Base-by-base conservation (phyloP, 1,284 basidiomycete genomes). In the Puccinia triticina region DNA sequence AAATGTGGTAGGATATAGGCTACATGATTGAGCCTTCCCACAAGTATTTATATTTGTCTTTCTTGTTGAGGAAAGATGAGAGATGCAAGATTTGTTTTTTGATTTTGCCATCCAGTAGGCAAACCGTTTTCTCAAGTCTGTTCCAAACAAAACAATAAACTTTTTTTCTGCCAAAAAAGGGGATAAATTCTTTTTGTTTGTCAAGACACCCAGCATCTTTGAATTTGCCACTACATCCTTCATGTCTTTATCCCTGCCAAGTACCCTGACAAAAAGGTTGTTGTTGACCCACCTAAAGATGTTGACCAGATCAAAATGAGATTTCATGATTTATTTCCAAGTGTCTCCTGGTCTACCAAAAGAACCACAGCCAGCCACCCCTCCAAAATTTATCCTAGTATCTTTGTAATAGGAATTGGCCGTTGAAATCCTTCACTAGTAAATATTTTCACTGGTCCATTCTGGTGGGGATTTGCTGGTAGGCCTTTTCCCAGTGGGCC, bases 111-210 rank as follows among this genome's bases (percentile, higher is more conserved):
- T 40, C 57, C 50, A 43, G 76, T 16, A 77, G 18, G 21, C 57
- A 2, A 5, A 77, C 53, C 23, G 75, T 77, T 32, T 48, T 64
- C 11, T 61, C 32, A 1, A 66, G 2, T 4, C 75, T 43, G n/a
- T 77, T 77, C 75, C 75, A 77, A 2, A 66, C 66, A 26, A 77
- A 77, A 7, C 75, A 3, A 77, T 40, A 26, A 77, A 77, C 46
- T 77, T 77, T 43, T 77, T 57, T 29, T 77, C 40, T 2, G 5
- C 40, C 10, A 48, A 8, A 18, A 77, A 77, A 61, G 55, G 29
- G 10, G 26, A 40, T 8, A 26, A 40, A 16, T 77, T 77, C 14
- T 43, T 18, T 48, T 23, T 48, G 29, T 66, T 77, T 10, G 75
- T 66, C n/a, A 43, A 7, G 2, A 77, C 59, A 1, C 75, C 75